Percentiles rank a stretch among this genome's conserved stretches.
phyloP scores from a whole-genome alignment of 257 asterid genomes.

The Ilex asprella region DNA sequence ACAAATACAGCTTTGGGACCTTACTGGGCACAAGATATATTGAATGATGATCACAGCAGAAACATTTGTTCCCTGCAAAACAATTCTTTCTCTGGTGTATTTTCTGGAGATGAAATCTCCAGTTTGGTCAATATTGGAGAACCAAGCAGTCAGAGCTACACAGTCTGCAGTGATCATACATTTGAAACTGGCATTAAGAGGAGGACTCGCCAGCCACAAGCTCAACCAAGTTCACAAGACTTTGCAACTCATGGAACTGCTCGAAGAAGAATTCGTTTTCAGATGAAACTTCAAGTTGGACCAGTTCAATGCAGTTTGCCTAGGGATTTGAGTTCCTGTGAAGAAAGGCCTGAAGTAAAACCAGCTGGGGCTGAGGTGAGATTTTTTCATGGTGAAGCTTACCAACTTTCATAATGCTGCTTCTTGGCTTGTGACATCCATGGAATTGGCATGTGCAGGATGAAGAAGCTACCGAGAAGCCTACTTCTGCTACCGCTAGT shows the following conservation, averaged over 20 bases:
- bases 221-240: not conserved
- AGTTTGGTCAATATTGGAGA: not conserved
- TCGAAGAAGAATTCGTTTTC: not conserved
- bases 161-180: not conserved
- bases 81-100: not conserved
- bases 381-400: no score
- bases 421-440: no score
- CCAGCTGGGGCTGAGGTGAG: no score
- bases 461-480: no score
- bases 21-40: not conserved
- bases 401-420: no score
- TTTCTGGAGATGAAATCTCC: not conserved
- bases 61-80: not conserved
- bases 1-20: not conserved
- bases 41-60: not conserved
- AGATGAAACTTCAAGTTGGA: not conserved
- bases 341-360: no score
- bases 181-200: not conserved
- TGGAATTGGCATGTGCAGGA: no score
- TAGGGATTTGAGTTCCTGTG: no score
- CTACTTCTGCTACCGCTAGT: no score
- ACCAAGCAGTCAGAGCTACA: not conserved
- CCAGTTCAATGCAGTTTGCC: no score
- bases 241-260: not conserved
- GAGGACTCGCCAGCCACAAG: not conserved